Evolutionary conservation across 2,329 filamentous ascomycete genomes (phyloP), one percentile per base, ranked within the genome.

Genomic region (Madurella fahalii): DNA sequence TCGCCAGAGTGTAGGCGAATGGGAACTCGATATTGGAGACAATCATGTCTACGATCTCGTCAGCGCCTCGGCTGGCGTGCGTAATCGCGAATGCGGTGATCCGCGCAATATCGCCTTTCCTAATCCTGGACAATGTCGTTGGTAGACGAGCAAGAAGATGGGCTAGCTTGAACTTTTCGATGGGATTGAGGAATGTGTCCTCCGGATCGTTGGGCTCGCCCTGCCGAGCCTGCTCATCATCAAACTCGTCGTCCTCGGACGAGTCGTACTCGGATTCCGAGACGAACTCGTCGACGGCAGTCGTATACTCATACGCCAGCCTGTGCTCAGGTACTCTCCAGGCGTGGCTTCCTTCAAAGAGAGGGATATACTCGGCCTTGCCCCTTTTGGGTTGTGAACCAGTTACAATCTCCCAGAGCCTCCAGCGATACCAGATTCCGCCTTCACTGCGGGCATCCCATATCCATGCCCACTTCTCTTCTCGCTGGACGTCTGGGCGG

Each of bases 401-500:
- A 1, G 88, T 91, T n/a, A 93, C 76, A 9, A 93, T 79, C 63
- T 94, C 85, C 89, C 92, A 96, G 43, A 97, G 67, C 43, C 90
- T 84, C 88, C 90, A 97, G 42, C 94, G 85, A 70, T 97, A 97
- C 81, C 92, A 99, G 15, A 95, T 82, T 15, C 87, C 93, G 25
- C 84, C 91, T 58, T 80, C 77, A 65, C 85, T 92, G 61, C 85
- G 81, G 17, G 91, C 81, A 68, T 97, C 87, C 86, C 90, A 99
- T 5, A 99, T 77, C 89, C 92, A 99, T 0, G 91, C 88, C 85
- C 93, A 97, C 61, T 87, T 91, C 69, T 95, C 89, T 56, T 96
- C 89, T 40, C 79, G 81, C 67, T 95, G 90, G 1, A 97, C 87
- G 52, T 91, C 84, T 0, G 88, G 83, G 16, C 89, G 80, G 47